Percentiles rank a stretch among this genome's conserved stretches.
phyloP scores from a whole-genome alignment of 169 alveolate genomes.

The Plasmodium malariae region DNA sequence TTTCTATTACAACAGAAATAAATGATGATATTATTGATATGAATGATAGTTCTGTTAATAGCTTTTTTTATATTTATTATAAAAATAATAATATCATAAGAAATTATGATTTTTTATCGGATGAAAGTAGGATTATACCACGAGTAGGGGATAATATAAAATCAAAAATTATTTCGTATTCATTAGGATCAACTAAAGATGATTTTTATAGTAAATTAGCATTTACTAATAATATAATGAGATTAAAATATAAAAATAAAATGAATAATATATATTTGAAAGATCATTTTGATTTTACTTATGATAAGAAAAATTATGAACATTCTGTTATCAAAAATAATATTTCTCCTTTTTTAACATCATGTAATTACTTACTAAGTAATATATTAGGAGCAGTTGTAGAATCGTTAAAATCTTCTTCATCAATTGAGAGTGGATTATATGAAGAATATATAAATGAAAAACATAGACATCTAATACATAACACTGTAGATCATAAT shows the following conservation, averaged over 20 bases:
- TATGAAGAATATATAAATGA: conserved; percentile 37
- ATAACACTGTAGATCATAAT: conserved; percentile 52
- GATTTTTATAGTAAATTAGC: conserved; percentile 65
- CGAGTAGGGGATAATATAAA: conserved; percentile 24
- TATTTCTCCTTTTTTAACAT: conserved; percentile 59
- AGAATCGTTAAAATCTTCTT: conserved; percentile 35
- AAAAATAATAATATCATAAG: conserved; percentile 24
- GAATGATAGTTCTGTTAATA: conserved; percentile 21
- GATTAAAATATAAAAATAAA: conserved; percentile 64
- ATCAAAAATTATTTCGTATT: conserved; percentile 61
- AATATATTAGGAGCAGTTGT: conserved; percentile 60
- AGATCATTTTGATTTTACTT: conserved; percentile 73
- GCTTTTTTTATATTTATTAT: conserved; percentile 56
- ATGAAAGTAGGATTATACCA: conserved; percentile 53
- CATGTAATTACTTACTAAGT: conserved; percentile 68
- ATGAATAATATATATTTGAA: conserved; percentile 18
- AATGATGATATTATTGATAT: conserved; percentile 14
- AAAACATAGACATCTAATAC: conserved; percentile 40
- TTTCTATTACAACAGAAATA: conserved; percentile 43
- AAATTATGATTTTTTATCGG: conserved; percentile 33
- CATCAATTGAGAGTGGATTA: conserved; percentile 20
- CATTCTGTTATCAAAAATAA: conserved; percentile 20
- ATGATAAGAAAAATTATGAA: conserved; percentile 45
- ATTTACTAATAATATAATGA: conserved; percentile 65
- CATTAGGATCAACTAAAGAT: conserved; percentile 74